Evolutionary conservation across 306 rosid genomes (phyloP).

Genomic region (Vicia faba): DNA sequence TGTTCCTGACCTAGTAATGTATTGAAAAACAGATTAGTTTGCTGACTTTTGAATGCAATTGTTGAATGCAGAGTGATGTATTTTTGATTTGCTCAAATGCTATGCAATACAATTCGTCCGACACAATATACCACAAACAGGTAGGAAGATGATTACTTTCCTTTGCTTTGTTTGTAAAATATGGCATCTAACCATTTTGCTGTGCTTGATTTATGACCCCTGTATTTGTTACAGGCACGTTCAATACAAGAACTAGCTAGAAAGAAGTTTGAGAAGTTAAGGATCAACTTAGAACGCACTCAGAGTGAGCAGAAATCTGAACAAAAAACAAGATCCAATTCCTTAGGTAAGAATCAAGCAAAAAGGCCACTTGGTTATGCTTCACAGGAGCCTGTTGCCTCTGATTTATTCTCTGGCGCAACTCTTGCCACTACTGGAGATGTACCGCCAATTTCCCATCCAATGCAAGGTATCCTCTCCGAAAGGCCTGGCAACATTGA

Average conservation of each 20-base stretch:
- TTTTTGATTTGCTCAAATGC: conserved; percentile 89
- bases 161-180: conserved; percentile 8
- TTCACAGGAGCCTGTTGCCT: conserved; percentile 86
- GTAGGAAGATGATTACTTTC: conserved; percentile 42
- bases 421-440: conserved; percentile 79
- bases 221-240: conserved; percentile 66
- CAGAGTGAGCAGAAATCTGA: conserved; percentile 74
- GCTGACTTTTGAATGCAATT: conserved; percentile 41
- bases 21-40: conserved; percentile 24
- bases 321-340: conserved; percentile 66
- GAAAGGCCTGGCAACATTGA: conserved; percentile 76
- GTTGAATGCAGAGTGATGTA: conserved; percentile 80
- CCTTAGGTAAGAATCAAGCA: conserved; percentile 65
- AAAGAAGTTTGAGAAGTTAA: conserved; percentile 84
- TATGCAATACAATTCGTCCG: conserved; percentile 90
- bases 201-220: conserved; percentile 31
- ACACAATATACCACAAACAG: conserved; percentile 94
- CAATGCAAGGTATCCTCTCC: conserved; percentile 54
- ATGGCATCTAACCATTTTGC: conserved; percentile 20
- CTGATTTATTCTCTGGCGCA: conserved; percentile 92
- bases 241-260: conserved; percentile 87
- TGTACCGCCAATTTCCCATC: conserved; percentile 57
- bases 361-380: conserved; percentile 67
- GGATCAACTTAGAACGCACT: conserved; percentile 55
- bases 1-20: conserved; percentile 15